These are phyloP conservation scores for Nicotiana sylvestris DNA, from an alignment of 257 asterid species.

Conservation along the genomic window DNA sequence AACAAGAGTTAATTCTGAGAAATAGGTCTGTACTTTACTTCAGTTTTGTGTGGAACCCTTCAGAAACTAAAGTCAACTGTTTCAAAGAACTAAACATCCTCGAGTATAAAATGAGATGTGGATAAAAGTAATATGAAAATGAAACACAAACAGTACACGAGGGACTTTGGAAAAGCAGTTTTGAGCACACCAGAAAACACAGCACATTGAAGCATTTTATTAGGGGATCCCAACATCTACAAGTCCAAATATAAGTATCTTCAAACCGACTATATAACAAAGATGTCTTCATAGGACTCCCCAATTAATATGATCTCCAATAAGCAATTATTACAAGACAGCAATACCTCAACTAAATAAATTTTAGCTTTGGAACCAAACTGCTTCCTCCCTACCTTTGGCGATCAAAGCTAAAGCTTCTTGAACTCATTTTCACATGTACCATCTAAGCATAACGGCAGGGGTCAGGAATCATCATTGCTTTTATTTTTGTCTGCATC, in stretches of 20 bases:
- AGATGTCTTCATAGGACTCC: slow-evolving; percentile 8
- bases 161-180: background rate
- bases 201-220: slow-evolving; percentile 12
- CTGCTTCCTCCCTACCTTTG: slow-evolving; percentile 16
- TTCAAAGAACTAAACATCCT: background rate
- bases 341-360: slow-evolving; percentile 5
- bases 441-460: background rate
- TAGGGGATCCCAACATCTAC: slow-evolving; percentile 13
- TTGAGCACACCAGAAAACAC: slow-evolving; percentile 7
- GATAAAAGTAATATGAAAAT: background rate
- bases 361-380: background rate
- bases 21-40: background rate
- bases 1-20: background rate
- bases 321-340: slow-evolving; percentile 4
- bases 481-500: slow-evolving; percentile 21
- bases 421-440: slow-evolving; percentile 1
- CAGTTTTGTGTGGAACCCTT: background rate
- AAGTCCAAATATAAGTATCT: background rate
- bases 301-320: slow-evolving; percentile 5
- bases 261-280: slow-evolving; percentile 1
- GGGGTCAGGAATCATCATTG: slow-evolving; percentile 26
- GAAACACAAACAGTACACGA: background rate
- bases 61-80: background rate
- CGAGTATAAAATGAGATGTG: background rate
- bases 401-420: slow-evolving; percentile 12